Conservation (phyloP, 2,329 filamentous ascomycete genomes). For the Tolypocladium amazonense region DNA sequence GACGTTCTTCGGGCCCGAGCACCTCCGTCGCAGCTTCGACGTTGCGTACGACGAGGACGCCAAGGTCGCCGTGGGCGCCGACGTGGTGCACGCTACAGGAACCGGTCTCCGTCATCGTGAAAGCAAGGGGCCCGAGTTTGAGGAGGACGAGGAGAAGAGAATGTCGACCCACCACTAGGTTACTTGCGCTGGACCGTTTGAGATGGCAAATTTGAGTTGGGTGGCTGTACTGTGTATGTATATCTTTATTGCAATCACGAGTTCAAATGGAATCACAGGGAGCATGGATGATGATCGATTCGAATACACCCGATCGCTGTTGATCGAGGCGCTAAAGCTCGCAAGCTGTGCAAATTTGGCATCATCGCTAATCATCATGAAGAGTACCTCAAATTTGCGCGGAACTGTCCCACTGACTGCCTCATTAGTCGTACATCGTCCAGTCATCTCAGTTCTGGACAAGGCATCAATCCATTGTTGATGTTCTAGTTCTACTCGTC, state of each 20-base stretch:
- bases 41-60: constrained; percentile 36
- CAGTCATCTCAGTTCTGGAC: too few species aligned
- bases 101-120: neutral
- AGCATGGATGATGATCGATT: neutral
- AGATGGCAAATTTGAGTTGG: neutral
- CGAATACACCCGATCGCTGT: neutral
- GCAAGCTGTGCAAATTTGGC: neutral
- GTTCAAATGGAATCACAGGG: neutral
- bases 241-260: neutral
- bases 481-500: constrained; percentile 17
- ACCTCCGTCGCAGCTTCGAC: constrained; percentile 40
- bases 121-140: neutral
- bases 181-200: neutral
- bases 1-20: constrained; percentile 52
- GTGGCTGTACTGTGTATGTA: neutral
- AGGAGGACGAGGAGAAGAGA: constrained; percentile 1
- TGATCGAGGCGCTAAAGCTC: neutral
- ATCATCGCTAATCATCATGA: neutral
- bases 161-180: neutral
- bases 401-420: too few species aligned
- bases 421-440: too few species aligned
- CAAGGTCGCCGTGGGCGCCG: constrained; percentile 32
- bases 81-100: constrained; percentile 13
- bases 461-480: too few species aligned
- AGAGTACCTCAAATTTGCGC: neutral